These are phyloP conservation scores for Rhizoclosmatium globosum DNA, from an alignment of 192 early-diverging fungal genomes.

Conservation along the genomic window DNA sequence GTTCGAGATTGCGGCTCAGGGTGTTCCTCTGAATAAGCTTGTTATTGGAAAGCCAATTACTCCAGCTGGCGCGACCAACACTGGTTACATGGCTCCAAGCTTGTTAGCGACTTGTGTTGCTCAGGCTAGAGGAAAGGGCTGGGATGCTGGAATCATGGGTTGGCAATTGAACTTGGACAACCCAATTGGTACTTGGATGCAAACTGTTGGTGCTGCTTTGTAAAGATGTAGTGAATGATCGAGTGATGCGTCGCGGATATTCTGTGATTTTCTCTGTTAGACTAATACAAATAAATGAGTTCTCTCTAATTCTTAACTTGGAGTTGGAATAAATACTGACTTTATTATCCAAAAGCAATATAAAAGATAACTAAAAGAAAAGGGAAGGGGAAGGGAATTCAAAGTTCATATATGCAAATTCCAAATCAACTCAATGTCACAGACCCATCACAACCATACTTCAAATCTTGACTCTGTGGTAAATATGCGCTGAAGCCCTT, in stretches of 20 bases:
- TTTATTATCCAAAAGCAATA: neutral
- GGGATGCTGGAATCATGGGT: conserved; percentile 50
- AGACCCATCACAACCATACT: conserved; percentile 15
- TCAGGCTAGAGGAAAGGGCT: conserved; percentile 43
- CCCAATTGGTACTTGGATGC: conserved; percentile 38
- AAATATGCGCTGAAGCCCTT: neutral
- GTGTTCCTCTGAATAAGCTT: conserved; percentile 40
- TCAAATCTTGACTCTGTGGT: neutral
- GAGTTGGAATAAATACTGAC: too few species aligned
- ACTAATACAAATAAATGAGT: too few species aligned
- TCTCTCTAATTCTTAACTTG: too few species aligned
- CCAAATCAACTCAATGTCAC: neutral
- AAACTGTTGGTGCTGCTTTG: conserved; percentile 33
- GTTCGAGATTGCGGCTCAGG: conserved; percentile 40
- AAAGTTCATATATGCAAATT: neutral
- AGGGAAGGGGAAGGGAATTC: neutral
- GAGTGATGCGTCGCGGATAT: too few species aligned
- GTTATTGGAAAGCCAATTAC: conserved; percentile 52
- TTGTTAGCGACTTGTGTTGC: conserved; percentile 40
- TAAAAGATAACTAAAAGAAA: neutral
- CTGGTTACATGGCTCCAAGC: conserved; percentile 46
- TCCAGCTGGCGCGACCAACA: conserved; percentile 47
- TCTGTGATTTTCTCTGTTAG: too few species aligned
- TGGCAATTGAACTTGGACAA: conserved; percentile 46
- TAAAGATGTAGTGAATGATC: neutral